Base-by-base conservation (phyloP, 2,329 filamentous ascomycete species). In the Alternaria alternata region DNA sequence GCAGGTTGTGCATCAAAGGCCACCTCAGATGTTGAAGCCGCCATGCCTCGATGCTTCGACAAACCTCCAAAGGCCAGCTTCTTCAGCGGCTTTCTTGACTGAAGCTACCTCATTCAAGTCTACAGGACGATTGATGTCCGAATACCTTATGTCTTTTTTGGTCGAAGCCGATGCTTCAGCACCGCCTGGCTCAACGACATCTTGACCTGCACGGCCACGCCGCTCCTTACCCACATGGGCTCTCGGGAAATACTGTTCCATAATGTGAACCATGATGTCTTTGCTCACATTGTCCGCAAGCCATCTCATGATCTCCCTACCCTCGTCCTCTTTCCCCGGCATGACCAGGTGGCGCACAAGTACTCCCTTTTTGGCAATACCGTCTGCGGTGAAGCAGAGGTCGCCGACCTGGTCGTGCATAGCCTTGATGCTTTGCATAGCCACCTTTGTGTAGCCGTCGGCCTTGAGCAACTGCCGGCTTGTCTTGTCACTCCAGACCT, bases 391-490 rank as follows among this genome's bases (percentile, higher is more conserved):
- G 75, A 96, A 95, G 79, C 89, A 91, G 56, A 96, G 80, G 74
- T 96, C 91, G 12, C 92, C 92, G 0, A 95, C 92, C 74, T 96
- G 91, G 11, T 81, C 82, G 67, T 95, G 88, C 91, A 96, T 95
- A 9, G 87, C 89, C 72, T 87, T 88, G 76, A 95, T 88, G 72
- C 90, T 93, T 77, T 94, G 91, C 77, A 85, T 87, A 0, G 93
- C 92, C 0, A 88, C 87, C 9, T 85, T 81, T 1, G 89, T 86
- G 75, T 94, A 95, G 74, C 92, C 86, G 48, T 92, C 89, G 4
- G 90, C 90, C 75, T 96, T 96, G 36, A 95, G 83, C 30, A 95
- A 80, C 11, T 91, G 83, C 68, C 86, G 89, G 20, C 90, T 90
- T 1, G 90, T 89, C 22, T 77, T 81, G 2, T 83, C 77, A 28